Base-by-base conservation (phyloP, 2,329 filamentous ascomycete genomes). In the Bipolaris bicolor region DNA sequence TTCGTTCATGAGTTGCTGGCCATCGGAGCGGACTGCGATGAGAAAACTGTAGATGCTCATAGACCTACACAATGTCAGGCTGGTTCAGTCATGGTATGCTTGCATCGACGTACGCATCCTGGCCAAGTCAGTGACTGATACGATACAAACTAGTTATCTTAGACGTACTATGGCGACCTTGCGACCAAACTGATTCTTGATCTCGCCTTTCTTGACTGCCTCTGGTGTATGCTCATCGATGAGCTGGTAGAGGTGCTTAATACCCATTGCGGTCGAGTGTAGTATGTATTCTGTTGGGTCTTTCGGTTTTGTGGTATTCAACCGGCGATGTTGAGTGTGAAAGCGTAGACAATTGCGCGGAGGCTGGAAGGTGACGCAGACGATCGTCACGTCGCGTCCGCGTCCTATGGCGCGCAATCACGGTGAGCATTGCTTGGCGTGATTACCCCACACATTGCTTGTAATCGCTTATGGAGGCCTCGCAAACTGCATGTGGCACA, bases 11-110 rank as follows among this genome's bases (percentile, higher is more conserved):
- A 99, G 88, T 79, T 97, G 92, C 77, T 99, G 92, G 68, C 95
- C 95, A 69, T 97, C 92, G 70, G 93, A 97, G 68, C 95, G 92
- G 53, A 99, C 95, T 48, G 95, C 95, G 75, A 99, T 95, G 60
- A 99, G 86, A 82, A 99, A 99, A 78, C 91, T 96, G 84, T 99
- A 99, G 72, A 99, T 93, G 79, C 91, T 96, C 95, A 99, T 99
- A 46, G 95, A 99, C 44, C 88, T 91, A 69, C 57, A 49, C 24
- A 31, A 13, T 20, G 48, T 69, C 63, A 67, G 67, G 29, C 39
- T 49, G 2, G 24, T 26, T 39, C 13, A 45, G 9, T 31, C n/a
- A 3, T 26, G 7, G 13, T 7, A 18, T 18, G 29, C 16, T 36
- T 2, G 4, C 9, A 5, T 45, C 18, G 51, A 54, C 76, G 58